Evolutionary conservation across 805 yeast genomes (phyloP).

Genomic region (Nadsonia fulvescens): DNA sequence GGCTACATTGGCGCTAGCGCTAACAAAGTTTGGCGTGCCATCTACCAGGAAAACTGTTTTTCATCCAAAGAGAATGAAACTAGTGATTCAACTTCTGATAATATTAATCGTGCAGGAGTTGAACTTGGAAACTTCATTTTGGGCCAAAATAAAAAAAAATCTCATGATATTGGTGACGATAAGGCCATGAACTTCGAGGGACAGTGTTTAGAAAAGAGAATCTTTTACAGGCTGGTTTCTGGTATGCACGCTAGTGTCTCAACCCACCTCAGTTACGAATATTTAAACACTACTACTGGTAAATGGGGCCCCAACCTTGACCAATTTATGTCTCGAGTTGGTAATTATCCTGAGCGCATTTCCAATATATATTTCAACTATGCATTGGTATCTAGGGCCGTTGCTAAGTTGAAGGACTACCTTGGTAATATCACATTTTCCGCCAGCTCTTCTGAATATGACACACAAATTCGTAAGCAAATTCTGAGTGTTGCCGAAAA

Average conservation of each 20-base stretch:
- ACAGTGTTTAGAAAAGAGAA: slow-evolving; percentile 68
- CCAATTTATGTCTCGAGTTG: slow-evolving; percentile 77
- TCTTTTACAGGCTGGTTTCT: slow-evolving; percentile 69
- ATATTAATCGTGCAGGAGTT: slow-evolving; percentile 3
- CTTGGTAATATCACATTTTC: slow-evolving; percentile 30
- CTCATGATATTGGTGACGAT: slow-evolving; percentile 13
- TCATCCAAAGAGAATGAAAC: slow-evolving; percentile 21
- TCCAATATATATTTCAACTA: slow-evolving; percentile 85
- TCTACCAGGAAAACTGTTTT: slow-evolving; percentile 84
- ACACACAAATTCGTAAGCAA: neutral
- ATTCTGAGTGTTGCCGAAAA: too few species aligned
- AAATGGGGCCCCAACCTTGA: slow-evolving; percentile 71
- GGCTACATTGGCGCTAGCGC: slow-evolving; percentile 93
- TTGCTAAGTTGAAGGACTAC: slow-evolving; percentile 45
- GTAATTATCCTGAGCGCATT: slow-evolving; percentile 73
- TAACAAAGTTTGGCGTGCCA: slow-evolving; percentile 80
- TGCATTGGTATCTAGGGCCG: slow-evolving; percentile 67
- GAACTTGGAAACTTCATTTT: slow-evolving; percentile 10
- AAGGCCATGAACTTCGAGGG: slow-evolving; percentile 25
- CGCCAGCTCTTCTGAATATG: slow-evolving; percentile 7
- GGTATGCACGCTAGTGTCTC: slow-evolving; percentile 95
- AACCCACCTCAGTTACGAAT: slow-evolving; percentile 79
- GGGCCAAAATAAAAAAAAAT: slow-evolving; percentile 12
- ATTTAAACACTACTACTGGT: slow-evolving; percentile 49
- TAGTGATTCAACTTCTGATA: neutral